These are phyloP conservation scores for Conringia planisiliqua DNA, from an alignment of 345 rosid genomes.

Conservation along the genomic window DNA sequence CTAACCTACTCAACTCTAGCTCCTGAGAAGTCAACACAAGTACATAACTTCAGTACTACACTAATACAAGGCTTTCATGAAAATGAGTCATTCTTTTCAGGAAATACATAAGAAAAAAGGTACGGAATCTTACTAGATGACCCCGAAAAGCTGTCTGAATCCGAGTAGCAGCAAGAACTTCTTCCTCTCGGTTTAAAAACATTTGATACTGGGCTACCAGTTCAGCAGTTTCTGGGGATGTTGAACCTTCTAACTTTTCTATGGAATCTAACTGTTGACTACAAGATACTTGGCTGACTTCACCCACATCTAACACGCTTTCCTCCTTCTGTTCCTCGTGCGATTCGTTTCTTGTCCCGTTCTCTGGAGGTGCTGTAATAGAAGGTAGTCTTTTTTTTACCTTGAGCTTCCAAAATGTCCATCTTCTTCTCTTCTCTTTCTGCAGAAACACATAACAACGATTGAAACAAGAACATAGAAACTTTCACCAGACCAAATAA, in stretches of 20 bases:
- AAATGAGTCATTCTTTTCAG: neutral
- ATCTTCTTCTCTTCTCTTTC: constrained; percentile 66
- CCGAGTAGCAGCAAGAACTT: constrained; percentile 47
- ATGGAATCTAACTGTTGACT: constrained; percentile 31
- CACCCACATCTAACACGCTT: constrained; percentile 49
- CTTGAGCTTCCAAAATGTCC: constrained; percentile 63
- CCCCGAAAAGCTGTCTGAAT: constrained; percentile 77
- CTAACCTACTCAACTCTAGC: constrained; percentile 1
- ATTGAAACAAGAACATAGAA: neutral
- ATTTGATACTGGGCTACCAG: constrained; percentile 24
- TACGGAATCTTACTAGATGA: constrained; percentile 58
- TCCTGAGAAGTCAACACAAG: neutral
- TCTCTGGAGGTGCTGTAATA: constrained; percentile 50
- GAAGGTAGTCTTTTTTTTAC: constrained; percentile 46
- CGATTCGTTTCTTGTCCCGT: constrained; percentile 36
- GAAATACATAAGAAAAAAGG: neutral
- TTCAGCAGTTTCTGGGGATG: constrained; percentile 25
- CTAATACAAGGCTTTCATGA: neutral
- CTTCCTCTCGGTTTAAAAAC: constrained; percentile 19
- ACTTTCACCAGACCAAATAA: neutral
- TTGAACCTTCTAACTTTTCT: constrained; percentile 25
- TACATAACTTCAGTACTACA: neutral
- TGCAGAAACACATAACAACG: constrained; percentile 10
- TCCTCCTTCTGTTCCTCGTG: constrained; percentile 41
- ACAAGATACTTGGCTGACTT: constrained; percentile 44